Conservation (phyloP, 1,139 yeast genomes). For the Kodamaea fungicola region DNA sequence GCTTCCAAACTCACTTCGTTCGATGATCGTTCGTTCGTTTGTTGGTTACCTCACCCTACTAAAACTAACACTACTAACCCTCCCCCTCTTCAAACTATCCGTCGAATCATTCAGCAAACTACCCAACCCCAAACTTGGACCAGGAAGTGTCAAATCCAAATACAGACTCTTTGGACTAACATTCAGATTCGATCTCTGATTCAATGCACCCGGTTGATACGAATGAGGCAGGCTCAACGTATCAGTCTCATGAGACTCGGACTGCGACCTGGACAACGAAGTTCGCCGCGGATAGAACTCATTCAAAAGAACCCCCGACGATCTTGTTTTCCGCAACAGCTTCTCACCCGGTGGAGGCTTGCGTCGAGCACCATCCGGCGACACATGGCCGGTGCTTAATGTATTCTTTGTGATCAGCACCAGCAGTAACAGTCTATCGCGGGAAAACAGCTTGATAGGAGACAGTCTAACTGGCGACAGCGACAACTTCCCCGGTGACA, state of each 20-base stretch:
- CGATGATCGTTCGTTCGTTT: too few species aligned
- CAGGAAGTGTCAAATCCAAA: background rate
- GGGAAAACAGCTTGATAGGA: too few species aligned
- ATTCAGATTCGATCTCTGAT: background rate
- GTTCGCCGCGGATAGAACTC: background rate
- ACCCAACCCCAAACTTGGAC: background rate
- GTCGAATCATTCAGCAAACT: slow-evolving; percentile 8
- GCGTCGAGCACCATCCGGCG: background rate
- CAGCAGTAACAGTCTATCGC: background rate
- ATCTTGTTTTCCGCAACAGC: slow-evolving; percentile 12
- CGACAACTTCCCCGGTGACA: too few species aligned
- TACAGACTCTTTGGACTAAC: too few species aligned
- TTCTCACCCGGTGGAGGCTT: background rate
- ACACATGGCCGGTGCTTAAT: background rate
- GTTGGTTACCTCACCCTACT: slow-evolving; percentile 27
- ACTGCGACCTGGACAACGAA: background rate
- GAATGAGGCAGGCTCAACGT: slow-evolving; percentile 1
- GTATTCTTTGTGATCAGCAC: background rate
- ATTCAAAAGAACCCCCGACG: slow-evolving; percentile 10
- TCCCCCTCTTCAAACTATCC: slow-evolving; percentile 11
- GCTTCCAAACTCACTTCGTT: too few species aligned
- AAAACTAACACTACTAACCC: slow-evolving; percentile 25
- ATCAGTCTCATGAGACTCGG: background rate
- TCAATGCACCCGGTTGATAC: background rate
- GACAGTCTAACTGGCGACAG: too few species aligned